phyloP scores from a whole-genome alignment of 78 protist genomes.

The Capsaspora owczarzaki region DNA sequence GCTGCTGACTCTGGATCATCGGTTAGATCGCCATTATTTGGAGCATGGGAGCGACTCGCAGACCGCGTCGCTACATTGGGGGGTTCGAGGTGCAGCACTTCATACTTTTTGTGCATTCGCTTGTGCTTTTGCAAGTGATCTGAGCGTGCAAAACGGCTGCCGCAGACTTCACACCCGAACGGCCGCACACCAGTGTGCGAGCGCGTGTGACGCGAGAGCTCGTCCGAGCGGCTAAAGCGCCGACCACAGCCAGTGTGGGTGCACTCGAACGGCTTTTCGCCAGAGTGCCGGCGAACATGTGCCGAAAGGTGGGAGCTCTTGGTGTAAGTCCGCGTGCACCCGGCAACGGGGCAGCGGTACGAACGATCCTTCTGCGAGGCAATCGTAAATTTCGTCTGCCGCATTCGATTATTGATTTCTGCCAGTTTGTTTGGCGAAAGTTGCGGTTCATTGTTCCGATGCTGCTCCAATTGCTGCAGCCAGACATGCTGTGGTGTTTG shows the following conservation, averaged over 20 bases:
- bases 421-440: too few relatives aligned
- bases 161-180: not conserved
- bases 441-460: too few relatives aligned
- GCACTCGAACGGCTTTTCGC: constrained; percentile 7
- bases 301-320: not conserved
- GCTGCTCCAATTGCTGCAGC: too few relatives aligned
- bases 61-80: too few relatives aligned
- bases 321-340: not conserved
- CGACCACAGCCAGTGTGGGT: not conserved
- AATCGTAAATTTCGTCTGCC: too few relatives aligned
- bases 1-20: too few relatives aligned
- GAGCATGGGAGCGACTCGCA: too few relatives aligned
- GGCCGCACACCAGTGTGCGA: constrained; percentile 7
- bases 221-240: constrained; percentile 17
- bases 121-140: not conserved
- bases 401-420: too few relatives aligned
- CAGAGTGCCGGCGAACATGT: constrained; percentile 12
- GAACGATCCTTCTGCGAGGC: not conserved
- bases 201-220: constrained; percentile 10
- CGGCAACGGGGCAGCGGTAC: not conserved
- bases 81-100: too few relatives aligned
- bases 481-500: too few relatives aligned
- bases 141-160: constrained; percentile 1
- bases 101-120: not conserved
- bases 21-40: too few relatives aligned